Evolutionary conservation across 2,329 filamentous ascomycete species (phyloP), one percentile per base, ranked within the genome.

Genomic region (Claviceps sp.): DNA sequence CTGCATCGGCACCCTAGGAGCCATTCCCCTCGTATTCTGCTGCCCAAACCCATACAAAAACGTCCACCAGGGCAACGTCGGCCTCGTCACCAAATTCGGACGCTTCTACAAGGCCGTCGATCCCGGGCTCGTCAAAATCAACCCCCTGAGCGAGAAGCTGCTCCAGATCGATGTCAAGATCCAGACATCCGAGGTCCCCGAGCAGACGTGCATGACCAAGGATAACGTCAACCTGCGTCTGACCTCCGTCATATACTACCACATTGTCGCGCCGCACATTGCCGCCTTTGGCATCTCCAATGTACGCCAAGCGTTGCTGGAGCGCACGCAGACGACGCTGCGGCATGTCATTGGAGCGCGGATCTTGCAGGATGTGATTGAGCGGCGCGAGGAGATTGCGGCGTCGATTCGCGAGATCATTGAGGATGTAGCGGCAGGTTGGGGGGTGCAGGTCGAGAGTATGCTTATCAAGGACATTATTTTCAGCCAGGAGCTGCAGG

Each of bases 381-480:
- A 98, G 75, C 89, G 93, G 54, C 88, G 93, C 54, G 93, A 98
- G 72, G 93, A 98, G 71, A 86, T 98, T 60, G 93, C 93, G 1
- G 84, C 90, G 70, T 93, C 86, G 53, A 97, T 97, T 56, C 84
- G 88, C 56, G 91, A 96, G 70, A 97, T 97, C 61, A 97, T 98
- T 61, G 93, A 97, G 65, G 90, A 96, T 60, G 93, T 95, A 1
- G 91, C 93, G 5, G 75, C 81, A 11, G 88, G 88, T 55, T 98
- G 93, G 93, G 93, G 93, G 71, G 91, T 95, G 7, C 82, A 88
- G 64, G 93, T 97, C 54, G 93, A 97, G 76, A 90, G 85, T 64
- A 98, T 98, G 91, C 82, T 98, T 60, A 91, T 98, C 79, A 97
- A 98, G 74, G 93, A 98, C 70, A 95, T 98, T 65, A 86, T 97